These are phyloP conservation scores for Leptomonas pyrrhocoris DNA, from an alignment of 208 protist genomes.

Conservation along the genomic window DNA sequence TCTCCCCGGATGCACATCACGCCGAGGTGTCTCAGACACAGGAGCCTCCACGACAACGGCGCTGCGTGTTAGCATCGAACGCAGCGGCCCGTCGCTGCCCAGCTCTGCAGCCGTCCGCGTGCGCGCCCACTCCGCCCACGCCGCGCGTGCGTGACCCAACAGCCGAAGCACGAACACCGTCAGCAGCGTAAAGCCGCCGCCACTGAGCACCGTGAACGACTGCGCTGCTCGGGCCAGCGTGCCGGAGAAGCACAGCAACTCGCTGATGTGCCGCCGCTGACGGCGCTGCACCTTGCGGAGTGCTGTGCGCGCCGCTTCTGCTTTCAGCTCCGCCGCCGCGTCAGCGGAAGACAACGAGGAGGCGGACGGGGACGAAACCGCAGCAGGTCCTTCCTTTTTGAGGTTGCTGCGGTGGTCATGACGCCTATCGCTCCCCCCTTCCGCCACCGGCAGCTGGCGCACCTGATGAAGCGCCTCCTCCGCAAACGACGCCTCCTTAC, in stretches of 20 bases:
- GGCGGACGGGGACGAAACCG: background rate
- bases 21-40: too few relatives aligned
- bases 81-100: background rate
- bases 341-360: background rate
- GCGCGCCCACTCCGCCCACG: constrained; percentile 32
- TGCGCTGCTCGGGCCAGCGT: constrained; percentile 29
- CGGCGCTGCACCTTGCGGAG: background rate
- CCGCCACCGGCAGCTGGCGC: background rate
- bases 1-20: too few relatives aligned
- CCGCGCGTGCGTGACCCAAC: constrained; percentile 15
- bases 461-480: background rate
- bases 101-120: constrained; percentile 4
- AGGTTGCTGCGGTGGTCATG: too few relatives aligned
- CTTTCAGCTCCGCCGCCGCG: background rate
- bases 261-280: constrained; percentile 19
- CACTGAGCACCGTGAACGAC: constrained; percentile 26
- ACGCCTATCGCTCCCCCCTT: too few relatives aligned
- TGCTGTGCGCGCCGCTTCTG: background rate
- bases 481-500: constrained; percentile 6
- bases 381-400: background rate
- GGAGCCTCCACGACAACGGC: background rate
- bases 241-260: constrained; percentile 29
- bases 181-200: constrained; percentile 20
- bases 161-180: constrained; percentile 9
- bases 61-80: background rate